These are phyloP conservation scores for Aspergillus fumigatiaffinis DNA, from an alignment of 2,329 filamentous ascomycete species.

Conservation along the genomic window DNA sequence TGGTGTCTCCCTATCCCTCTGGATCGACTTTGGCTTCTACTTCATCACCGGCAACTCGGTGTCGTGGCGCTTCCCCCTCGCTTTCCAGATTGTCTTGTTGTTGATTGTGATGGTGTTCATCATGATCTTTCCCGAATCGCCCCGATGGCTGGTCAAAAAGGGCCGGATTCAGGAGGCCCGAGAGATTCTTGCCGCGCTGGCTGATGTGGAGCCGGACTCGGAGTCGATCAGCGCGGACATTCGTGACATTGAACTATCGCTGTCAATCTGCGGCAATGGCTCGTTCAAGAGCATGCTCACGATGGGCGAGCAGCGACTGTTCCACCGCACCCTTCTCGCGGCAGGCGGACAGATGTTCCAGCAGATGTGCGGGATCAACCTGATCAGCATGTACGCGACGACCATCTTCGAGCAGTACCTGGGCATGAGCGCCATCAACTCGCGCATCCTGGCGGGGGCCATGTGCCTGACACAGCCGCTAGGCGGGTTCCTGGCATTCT, in stretches of 20 bases:
- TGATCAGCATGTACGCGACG: conserved; percentile 35
- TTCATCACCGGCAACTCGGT: conserved; percentile 34
- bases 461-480: conserved; percentile 32
- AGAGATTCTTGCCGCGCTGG: conserved; percentile 37
- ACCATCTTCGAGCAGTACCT: conserved; percentile 38
- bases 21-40: conserved; percentile 47
- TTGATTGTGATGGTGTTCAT: conserved; percentile 32
- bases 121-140: conserved; percentile 36
- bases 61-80: conserved; percentile 44
- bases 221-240: conserved; percentile 34
- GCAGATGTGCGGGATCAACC: conserved; percentile 36
- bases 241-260: conserved; percentile 38
- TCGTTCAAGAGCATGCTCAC: conserved; percentile 37
- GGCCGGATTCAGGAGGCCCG: conserved; percentile 32
- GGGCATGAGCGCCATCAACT: conserved; percentile 14
- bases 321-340: conserved; percentile 32
- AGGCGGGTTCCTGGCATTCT: conserved; percentile 44
- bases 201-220: conserved; percentile 41
- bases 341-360: conserved; percentile 34
- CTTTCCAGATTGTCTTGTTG: conserved; percentile 34
- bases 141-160: conserved; percentile 46
- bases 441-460: conserved; percentile 26
- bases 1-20: conserved; percentile 45
- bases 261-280: conserved; percentile 37
- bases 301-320: conserved; percentile 33